Evolutionary conservation across 2,329 filamentous ascomycete species (phyloP).

Genomic region (Fusarium fracticaudum): DNA sequence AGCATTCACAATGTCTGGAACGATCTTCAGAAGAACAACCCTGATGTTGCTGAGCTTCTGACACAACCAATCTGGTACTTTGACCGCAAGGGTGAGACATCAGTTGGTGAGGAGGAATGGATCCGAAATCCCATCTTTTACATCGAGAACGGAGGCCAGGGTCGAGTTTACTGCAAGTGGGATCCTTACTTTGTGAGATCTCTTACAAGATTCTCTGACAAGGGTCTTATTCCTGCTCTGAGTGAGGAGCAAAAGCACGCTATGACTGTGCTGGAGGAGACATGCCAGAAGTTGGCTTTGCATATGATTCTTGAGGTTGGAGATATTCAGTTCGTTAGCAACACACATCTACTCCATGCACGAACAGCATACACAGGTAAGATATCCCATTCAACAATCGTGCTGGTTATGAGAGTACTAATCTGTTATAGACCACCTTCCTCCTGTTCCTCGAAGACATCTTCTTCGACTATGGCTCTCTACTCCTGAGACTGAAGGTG

Average conservation of each 20-base stretch:
- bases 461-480: slow-evolving; percentile 87
- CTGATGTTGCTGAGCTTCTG: slow-evolving; percentile 80
- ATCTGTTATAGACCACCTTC: slow-evolving; percentile 57
- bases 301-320: slow-evolving; percentile 90
- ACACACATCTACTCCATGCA: slow-evolving; percentile 83
- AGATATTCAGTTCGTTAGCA: slow-evolving; percentile 87
- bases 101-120: slow-evolving; percentile 77
- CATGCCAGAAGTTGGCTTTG: slow-evolving; percentile 75
- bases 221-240: slow-evolving; percentile 77
- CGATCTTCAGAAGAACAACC: slow-evolving; percentile 75
- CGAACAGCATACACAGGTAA: slow-evolving; percentile 76
- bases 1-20: slow-evolving; percentile 86
- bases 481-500: slow-evolving; percentile 82
- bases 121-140: slow-evolving; percentile 79
- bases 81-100: slow-evolving; percentile 87
- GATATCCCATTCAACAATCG: not conserved
- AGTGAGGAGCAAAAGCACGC: slow-evolving; percentile 76
- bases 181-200: slow-evolving; percentile 89
- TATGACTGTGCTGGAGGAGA: slow-evolving; percentile 70
- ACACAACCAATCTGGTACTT: slow-evolving; percentile 89
- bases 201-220: slow-evolving; percentile 76
- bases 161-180: slow-evolving; percentile 73
- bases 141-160: slow-evolving; percentile 73
- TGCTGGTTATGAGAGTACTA: not conserved
- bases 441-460: slow-evolving; percentile 77